Conservation (phyloP, 441 rosid genomes). For the Erodium moschatum region DNA sequence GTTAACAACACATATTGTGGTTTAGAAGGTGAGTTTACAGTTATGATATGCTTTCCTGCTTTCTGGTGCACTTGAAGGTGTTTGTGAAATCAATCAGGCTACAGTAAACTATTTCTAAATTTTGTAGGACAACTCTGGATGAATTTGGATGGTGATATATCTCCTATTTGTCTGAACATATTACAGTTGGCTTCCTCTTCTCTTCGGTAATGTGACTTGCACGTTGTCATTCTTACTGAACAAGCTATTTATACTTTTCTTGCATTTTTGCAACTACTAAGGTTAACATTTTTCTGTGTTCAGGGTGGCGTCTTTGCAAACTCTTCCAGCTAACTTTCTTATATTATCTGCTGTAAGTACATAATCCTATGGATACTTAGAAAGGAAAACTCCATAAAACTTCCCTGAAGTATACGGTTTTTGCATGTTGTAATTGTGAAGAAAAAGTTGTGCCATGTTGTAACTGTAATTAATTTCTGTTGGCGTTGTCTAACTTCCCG, state of each 20-base stretch:
- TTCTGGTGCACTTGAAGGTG: slow-evolving; percentile 16
- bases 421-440: no score
- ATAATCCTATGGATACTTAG: slow-evolving; percentile 17
- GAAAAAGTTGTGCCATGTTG: no score
- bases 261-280: slow-evolving; percentile 20
- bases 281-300: slow-evolving; percentile 22
- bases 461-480: no score
- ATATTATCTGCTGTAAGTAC: slow-evolving; percentile 63
- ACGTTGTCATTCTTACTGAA: slow-evolving; percentile 18
- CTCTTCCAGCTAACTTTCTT: slow-evolving; percentile 67
- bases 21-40: slow-evolving; percentile 51
- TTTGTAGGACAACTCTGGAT: slow-evolving; percentile 80
- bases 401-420: no score
- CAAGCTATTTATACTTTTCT: slow-evolving; percentile 15
- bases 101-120: slow-evolving; percentile 21
- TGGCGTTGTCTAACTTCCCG: no score
- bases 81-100: slow-evolving; percentile 13
- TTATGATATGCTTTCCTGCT: slow-evolving; percentile 17
- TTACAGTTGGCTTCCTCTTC: slow-evolving; percentile 60
- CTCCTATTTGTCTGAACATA: slow-evolving; percentile 79
- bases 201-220: slow-evolving; percentile 36
- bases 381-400: no score
- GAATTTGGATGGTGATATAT: slow-evolving; percentile 81
- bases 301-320: slow-evolving; percentile 56
- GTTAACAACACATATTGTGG: slow-evolving; percentile 35